Evolutionary conservation across 345 rosid species (phyloP).

Genomic region (Mercurialis annua): DNA sequence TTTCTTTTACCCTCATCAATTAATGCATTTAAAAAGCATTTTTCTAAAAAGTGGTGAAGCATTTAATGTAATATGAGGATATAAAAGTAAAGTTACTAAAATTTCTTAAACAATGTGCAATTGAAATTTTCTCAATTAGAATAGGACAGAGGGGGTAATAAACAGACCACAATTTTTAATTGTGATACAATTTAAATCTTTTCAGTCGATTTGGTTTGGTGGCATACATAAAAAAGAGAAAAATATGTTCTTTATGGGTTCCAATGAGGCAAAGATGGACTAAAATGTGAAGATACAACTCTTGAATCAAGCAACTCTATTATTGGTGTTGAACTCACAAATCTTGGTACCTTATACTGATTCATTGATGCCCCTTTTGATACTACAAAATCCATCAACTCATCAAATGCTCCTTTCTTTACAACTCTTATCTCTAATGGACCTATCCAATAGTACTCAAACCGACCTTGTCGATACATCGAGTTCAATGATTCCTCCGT

Average conservation of each 20-base stretch:
- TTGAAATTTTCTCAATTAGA: no score
- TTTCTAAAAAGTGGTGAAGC: no score
- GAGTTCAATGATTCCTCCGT: conserved; percentile 41
- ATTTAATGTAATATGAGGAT: no score
- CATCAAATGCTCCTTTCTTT: conserved; percentile 39
- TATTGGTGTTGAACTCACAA: conserved; percentile 39
- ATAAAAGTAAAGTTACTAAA: no score
- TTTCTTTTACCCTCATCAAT: no score
- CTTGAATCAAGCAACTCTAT: conserved; percentile 44
- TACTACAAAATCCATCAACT: conserved; percentile 43
- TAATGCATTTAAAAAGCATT: no score
- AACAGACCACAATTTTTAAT: no score
- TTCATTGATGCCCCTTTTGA: conserved; percentile 45
- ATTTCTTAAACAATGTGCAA: no score
- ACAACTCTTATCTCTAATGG: conserved; percentile 43
- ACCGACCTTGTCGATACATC: conserved; percentile 41
- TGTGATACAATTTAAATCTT: not conserved
- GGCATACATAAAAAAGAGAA: no score
- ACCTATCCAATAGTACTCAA: conserved; percentile 36
- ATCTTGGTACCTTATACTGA: conserved; percentile 44
- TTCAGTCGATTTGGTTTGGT: not conserved
- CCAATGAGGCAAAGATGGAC: conserved; percentile 38
- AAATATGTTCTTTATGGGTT: conserved; percentile 29
- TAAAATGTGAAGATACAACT: conserved; percentile 30
- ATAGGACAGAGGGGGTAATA: no score